Conservation (phyloP, 2,329 filamentous ascomycete genomes). For the Monosporascus sp. region DNA sequence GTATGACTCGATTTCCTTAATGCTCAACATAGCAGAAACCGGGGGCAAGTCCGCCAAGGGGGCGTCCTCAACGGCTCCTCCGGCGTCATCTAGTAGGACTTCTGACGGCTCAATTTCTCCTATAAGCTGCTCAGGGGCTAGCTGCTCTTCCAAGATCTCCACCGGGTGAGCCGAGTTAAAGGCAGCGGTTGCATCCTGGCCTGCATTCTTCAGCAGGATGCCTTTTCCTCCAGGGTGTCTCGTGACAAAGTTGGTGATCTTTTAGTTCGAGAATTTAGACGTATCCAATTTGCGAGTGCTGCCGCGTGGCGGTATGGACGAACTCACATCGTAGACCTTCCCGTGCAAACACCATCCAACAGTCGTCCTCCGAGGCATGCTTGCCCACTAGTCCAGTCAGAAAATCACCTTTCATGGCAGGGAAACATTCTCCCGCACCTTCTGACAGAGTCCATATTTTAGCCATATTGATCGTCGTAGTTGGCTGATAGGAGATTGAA, state of each 20-base stretch:
- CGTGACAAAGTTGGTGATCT: constrained; percentile 15
- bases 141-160: constrained; percentile 15
- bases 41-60: constrained; percentile 2
- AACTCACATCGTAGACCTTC: constrained; percentile 17
- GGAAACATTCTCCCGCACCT: neutral
- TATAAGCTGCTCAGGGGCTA: constrained; percentile 11
- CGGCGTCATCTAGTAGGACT: neutral
- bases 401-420: neutral
- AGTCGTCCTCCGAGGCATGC: constrained; percentile 13
- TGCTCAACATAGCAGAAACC: constrained; percentile 54
- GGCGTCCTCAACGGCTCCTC: neutral
- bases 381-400: constrained; percentile 7
- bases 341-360: constrained; percentile 19
- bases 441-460: constrained; percentile 1
- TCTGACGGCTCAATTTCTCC: constrained; percentile 5
- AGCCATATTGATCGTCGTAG: neutral
- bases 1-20: constrained; percentile 78
- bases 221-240: constrained; percentile 16
- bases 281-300: neutral
- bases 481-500: no score
- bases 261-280: neutral
- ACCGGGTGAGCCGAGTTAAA: constrained; percentile 15
- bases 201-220: constrained; percentile 15
- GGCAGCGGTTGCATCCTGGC: constrained; percentile 13
- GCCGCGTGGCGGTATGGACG: neutral